phyloP scores from a whole-genome alignment of 352 stramenopile genomes.

The Phytophthora sp. region DNA sequence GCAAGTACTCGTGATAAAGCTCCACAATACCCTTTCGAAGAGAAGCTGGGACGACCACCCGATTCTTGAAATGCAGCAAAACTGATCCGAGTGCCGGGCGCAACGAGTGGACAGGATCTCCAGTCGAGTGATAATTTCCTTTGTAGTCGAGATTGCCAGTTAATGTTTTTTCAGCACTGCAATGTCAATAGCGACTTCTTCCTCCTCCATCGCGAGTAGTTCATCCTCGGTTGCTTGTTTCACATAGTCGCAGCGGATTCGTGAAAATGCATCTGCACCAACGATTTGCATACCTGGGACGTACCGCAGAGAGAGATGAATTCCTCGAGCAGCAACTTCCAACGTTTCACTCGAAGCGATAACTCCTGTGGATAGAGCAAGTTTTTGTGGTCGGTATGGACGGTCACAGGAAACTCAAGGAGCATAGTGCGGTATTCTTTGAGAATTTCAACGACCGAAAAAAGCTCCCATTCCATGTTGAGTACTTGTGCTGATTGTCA shows the following conservation, averaged over 20 bases:
- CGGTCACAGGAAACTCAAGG: not conserved
- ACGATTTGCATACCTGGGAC: conserved; percentile 7
- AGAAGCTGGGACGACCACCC: conserved; percentile 3
- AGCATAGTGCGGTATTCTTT: conserved; percentile 10
- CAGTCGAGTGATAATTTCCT: no score
- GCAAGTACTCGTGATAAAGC: conserved; percentile 13
- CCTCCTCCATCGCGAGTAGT: not conserved
- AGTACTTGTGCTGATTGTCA: not conserved
- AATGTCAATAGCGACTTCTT: conserved; percentile 11
- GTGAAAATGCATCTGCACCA: conserved; percentile 15
- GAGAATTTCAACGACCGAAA: conserved; percentile 3
- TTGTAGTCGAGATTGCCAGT: not conserved
- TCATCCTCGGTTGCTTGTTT: conserved; percentile 8
- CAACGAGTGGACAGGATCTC: conserved; percentile 10
- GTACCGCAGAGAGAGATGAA: not conserved
- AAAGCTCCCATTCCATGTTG: conserved; percentile 13
- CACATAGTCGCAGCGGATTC: conserved; percentile 3
- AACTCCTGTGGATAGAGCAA: no score
- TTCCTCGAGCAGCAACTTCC: conserved; percentile 1
- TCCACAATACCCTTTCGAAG: not conserved
- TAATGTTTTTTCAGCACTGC: conserved; percentile 16
- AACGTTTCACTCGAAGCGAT: no score
- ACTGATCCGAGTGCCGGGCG: not conserved
- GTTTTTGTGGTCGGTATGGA: conserved; percentile 15
- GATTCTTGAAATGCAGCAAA: conserved; percentile 8